A percentile compares a stretch with the other conserved stretches of the same genome.
Evolutionary conservation across 257 asterid species (phyloP).

Genomic region (Nyctanthes arbortristis): DNA sequence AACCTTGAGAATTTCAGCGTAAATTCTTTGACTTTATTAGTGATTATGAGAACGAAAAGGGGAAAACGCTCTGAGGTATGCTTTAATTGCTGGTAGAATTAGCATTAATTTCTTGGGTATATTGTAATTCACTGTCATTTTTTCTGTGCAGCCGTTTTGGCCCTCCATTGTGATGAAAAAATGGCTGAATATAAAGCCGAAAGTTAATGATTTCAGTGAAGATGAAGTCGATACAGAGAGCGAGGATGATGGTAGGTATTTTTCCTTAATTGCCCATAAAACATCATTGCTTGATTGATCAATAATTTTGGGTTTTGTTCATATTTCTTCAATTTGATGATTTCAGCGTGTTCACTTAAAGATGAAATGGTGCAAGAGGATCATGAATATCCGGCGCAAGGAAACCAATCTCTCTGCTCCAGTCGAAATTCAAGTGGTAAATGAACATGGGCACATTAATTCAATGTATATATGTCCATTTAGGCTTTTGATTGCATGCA

Average conservation of each 20-base stretch:
- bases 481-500: not conserved
- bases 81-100: not conserved
- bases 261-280: not conserved
- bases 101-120: constrained; percentile 12
- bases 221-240: constrained; percentile 94
- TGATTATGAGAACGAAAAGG: constrained; percentile 49
- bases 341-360: constrained; percentile 60
- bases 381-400: constrained; percentile 26
- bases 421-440: constrained; percentile 41
- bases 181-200: constrained; percentile 86
- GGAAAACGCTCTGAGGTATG: constrained; percentile 66
- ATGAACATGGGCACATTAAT: not conserved
- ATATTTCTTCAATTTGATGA: not conserved
- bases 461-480: not conserved
- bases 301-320: not conserved
- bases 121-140: not conserved
- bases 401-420: constrained; percentile 43
- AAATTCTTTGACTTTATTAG: constrained; percentile 17
- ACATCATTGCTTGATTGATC: constrained; percentile 13
- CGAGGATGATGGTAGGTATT: constrained; percentile 75
- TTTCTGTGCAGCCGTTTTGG: constrained; percentile 66
- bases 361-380: constrained; percentile 47
- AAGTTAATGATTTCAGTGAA: constrained; percentile 80
- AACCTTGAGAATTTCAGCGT: no score
- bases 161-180: constrained; percentile 92